These are phyloP conservation scores for Dictyostelium capitatum DNA, from an alignment of 78 protist genomes.

Conservation along the genomic window DNA sequence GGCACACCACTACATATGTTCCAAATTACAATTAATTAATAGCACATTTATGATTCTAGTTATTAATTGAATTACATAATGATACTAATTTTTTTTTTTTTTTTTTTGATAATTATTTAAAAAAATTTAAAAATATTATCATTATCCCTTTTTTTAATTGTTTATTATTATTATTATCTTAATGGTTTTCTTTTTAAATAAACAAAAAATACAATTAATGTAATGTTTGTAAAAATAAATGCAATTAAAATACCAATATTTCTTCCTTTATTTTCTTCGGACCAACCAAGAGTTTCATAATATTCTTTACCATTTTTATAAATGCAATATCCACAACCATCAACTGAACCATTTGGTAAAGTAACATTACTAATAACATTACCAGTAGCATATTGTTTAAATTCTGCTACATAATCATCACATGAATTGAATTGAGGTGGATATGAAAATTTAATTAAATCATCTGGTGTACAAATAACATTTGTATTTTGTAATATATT, in stretches of 20 bases:
- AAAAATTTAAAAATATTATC: too few relatives aligned
- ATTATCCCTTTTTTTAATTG: too few relatives aligned
- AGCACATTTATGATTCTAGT: too few relatives aligned
- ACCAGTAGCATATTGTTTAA: not conserved
- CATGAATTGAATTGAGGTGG: constrained; percentile 52
- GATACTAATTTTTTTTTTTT: too few relatives aligned
- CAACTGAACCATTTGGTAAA: not conserved
- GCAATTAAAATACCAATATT: constrained; percentile 41
- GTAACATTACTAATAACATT: not conserved
- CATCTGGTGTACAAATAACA: constrained; percentile 30
- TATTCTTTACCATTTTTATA: constrained; percentile 66
- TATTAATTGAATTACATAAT: too few relatives aligned
- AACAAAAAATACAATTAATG: constrained; percentile 39
- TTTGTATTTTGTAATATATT: constrained; percentile 1
- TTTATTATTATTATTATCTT: too few relatives aligned
- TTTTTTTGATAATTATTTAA: too few relatives aligned
- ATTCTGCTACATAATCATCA: constrained; percentile 5
- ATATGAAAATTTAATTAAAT: constrained; percentile 11
- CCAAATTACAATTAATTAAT: too few relatives aligned
- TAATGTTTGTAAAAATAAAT: constrained; percentile 35
- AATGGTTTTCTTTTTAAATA: constrained; percentile 31
- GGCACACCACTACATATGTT: too few relatives aligned
- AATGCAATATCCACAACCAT: constrained; percentile 53
- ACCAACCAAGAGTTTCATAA: constrained; percentile 46
- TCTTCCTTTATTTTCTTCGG: constrained; percentile 50